A percentile compares a stretch with the other conserved stretches of the same genome.
Conservation (phyloP, 2,329 filamentous ascomycete species). For the Colletotrichum eremochloae region DNA sequence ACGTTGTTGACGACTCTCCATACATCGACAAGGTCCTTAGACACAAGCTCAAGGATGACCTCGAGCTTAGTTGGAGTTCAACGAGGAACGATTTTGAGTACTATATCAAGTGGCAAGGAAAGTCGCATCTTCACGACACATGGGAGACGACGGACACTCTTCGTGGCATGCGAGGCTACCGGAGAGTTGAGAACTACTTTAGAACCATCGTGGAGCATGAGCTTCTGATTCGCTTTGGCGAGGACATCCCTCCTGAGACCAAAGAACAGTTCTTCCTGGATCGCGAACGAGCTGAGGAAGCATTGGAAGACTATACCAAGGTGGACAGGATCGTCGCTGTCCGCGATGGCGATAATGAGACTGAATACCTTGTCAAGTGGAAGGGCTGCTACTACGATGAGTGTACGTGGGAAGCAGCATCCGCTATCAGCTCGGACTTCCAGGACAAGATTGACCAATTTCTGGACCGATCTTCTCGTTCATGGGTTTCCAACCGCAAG, state of each 20-base stretch:
- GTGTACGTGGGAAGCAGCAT: slow-evolving; percentile 91
- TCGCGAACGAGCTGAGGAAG: slow-evolving; percentile 89
- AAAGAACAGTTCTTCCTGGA: slow-evolving; percentile 96
- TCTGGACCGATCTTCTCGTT: slow-evolving; percentile 83
- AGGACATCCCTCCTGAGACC: slow-evolving; percentile 85
- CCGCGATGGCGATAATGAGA: slow-evolving; percentile 82
- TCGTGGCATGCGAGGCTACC: slow-evolving; percentile 82
- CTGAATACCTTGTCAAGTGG: slow-evolving; percentile 97
- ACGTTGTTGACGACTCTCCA: slow-evolving; percentile 81
- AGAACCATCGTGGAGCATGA: slow-evolving; percentile 86
- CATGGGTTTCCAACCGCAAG: slow-evolving; percentile 82
- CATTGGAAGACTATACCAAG: slow-evolving; percentile 88
- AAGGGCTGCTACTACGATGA: slow-evolving; percentile 93
- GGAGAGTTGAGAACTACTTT: slow-evolving; percentile 95
- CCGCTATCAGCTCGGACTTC: slow-evolving; percentile 81
- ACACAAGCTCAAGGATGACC: slow-evolving; percentile 81
- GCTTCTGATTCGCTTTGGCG: slow-evolving; percentile 80
- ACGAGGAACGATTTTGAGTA: slow-evolving; percentile 86
- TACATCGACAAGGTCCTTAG: slow-evolving; percentile 94
- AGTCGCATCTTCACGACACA: slow-evolving; percentile 94
- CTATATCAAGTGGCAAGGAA: slow-evolving; percentile 96
- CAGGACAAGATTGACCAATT: slow-evolving; percentile 94
- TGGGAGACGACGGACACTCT: slow-evolving; percentile 89
- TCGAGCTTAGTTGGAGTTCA: slow-evolving; percentile 69
- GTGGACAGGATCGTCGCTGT: slow-evolving; percentile 93